phyloP scores from a whole-genome alignment of 1,284 basidiomycete species.

The Cutaneotrichosporon cutaneum region DNA sequence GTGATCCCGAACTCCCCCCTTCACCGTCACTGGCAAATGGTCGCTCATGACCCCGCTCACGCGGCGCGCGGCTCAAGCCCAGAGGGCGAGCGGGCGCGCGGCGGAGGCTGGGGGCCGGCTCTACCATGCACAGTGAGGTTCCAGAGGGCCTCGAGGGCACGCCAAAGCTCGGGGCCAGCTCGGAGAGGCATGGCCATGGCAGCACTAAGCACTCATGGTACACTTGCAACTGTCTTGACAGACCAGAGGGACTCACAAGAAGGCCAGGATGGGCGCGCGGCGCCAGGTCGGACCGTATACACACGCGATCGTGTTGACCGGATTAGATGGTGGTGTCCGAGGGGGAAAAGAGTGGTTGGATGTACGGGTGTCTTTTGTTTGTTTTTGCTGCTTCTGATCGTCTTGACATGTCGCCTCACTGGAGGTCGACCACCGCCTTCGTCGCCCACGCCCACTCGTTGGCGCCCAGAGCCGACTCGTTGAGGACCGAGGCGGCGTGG shows the following conservation, averaged over 20 bases:
- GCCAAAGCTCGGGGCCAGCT: neutral
- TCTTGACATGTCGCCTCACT: conserved; percentile 11
- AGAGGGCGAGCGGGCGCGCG: conserved; percentile 28
- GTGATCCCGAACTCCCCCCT: neutral
- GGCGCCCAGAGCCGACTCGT: conserved; percentile 11
- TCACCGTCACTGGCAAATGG: conserved; percentile 2
- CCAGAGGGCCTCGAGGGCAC: conserved; percentile 11
- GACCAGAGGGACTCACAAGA: conserved; percentile 18
- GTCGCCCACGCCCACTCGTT: conserved; percentile 29
- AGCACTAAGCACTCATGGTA: neutral
- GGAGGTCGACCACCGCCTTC: conserved; percentile 24
- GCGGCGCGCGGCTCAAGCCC: conserved; percentile 30
- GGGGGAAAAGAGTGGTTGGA: conserved; percentile 1
- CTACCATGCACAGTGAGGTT: conserved; percentile 1
- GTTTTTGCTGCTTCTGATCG: conserved; percentile 6
- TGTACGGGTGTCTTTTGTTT: conserved; percentile 9
- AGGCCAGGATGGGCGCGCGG: neutral
- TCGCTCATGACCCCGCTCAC: conserved; percentile 28
- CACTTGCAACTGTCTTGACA: conserved; percentile 7
- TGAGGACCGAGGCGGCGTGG: conserved; percentile 15
- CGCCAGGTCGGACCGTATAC: conserved; percentile 1
- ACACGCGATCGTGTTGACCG: conserved; percentile 6
- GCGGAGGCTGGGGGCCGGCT: conserved; percentile 28
- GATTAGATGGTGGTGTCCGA: neutral
- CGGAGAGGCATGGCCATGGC: neutral